Percentiles rank a stretch among this genome's conserved stretches.
Evolutionary conservation across 495 filamentous ascomycete species (phyloP).

Genomic region (Penicillium subrubescens): DNA sequence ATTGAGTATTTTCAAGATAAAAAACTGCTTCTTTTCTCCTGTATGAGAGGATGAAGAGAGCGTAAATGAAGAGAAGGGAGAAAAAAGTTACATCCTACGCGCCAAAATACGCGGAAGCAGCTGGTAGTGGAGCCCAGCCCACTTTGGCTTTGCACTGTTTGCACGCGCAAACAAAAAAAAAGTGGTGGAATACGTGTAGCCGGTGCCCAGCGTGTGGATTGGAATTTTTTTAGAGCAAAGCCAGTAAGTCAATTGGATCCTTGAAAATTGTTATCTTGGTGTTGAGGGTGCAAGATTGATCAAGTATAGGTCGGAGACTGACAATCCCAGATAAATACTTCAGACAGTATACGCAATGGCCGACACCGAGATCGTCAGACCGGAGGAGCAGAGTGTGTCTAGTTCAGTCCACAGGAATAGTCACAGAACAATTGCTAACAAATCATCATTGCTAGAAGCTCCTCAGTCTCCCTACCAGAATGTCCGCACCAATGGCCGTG

Average conservation of each 20-base stretch:
- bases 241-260: neutral
- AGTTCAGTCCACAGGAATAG: constrained; percentile 3
- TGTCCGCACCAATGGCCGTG: constrained; percentile 46
- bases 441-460: constrained; percentile 21
- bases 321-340: neutral
- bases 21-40: neutral
- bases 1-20: neutral
- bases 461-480: constrained; percentile 42
- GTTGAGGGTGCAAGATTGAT: too few species aligned
- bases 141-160: constrained; percentile 35
- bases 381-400: constrained; percentile 44
- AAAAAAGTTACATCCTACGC: constrained; percentile 6
- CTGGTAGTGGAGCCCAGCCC: constrained; percentile 15
- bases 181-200: constrained; percentile 9
- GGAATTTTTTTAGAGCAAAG: constrained; percentile 16
- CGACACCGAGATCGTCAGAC: constrained; percentile 36
- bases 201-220: constrained; percentile 16
- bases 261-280: neutral
- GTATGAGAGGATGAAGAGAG: neutral
- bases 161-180: constrained; percentile 33
- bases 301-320: constrained; percentile 1
- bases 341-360: constrained; percentile 28
- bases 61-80: constrained; percentile 10
- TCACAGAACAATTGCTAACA: neutral
- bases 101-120: constrained; percentile 19